Evolutionary conservation across 2,329 filamentous ascomycete genomes (phyloP).

Genomic region (Fusarium heterosporum): DNA sequence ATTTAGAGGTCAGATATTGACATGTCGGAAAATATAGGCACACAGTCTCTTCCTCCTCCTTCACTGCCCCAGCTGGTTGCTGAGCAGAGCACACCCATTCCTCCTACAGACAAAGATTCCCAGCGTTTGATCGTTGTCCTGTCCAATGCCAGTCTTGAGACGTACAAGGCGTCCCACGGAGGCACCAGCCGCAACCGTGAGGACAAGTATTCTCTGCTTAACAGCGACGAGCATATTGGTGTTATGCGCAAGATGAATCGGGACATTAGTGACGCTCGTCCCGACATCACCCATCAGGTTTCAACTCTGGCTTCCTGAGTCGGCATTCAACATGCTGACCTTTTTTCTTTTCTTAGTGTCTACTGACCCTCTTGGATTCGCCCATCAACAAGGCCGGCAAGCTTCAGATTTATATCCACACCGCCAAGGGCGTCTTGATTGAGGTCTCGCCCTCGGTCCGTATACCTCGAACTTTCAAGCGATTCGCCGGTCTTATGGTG

Average conservation of each 20-base stretch:
- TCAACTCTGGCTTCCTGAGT: constrained; percentile 46
- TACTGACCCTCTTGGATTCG: constrained; percentile 95
- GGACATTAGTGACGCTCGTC: constrained; percentile 96
- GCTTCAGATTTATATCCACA: constrained; percentile 98
- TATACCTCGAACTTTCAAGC: constrained; percentile 98
- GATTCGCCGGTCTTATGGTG: constrained; percentile 98
- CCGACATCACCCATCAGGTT: constrained; percentile 99
- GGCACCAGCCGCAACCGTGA: constrained; percentile 76
- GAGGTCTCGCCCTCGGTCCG: constrained; percentile 98
- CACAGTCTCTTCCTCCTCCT: constrained; percentile 94
- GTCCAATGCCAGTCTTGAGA: constrained; percentile 97
- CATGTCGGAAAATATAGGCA: constrained; percentile 66
- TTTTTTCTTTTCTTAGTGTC: constrained; percentile 71
- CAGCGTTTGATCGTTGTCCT: constrained; percentile 94
- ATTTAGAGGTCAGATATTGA: constrained; percentile 30
- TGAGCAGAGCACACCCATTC: constrained; percentile 88
- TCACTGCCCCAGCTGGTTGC: constrained; percentile 91
- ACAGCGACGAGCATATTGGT: constrained; percentile 99
- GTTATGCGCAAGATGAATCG: constrained; percentile 99
- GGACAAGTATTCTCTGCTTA: constrained; percentile 96
- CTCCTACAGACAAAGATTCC: constrained; percentile 87
- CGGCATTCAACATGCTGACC: constrained; percentile 62
- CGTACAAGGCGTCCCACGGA: constrained; percentile 89
- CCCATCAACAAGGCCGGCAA: constrained; percentile 98
- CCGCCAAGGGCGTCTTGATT: constrained; percentile 95